A percentile compares a stretch with the other conserved stretches of the same genome.
phyloP scores from a whole-genome alignment of 257 asterid species.

The Petunia axillaris region DNA sequence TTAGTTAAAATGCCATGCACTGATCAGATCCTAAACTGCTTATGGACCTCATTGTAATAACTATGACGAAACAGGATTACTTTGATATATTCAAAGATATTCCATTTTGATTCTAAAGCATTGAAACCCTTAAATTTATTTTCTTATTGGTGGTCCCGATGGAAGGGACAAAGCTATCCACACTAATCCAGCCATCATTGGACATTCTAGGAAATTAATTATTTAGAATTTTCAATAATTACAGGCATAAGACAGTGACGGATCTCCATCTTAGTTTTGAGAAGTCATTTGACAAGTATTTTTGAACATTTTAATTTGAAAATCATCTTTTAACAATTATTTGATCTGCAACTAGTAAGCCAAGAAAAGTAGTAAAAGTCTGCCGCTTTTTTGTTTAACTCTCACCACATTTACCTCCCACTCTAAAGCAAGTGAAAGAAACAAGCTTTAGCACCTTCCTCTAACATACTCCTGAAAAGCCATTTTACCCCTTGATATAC shows the following conservation, averaged over 20 bases:
- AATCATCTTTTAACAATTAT: neutral
- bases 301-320: neutral
- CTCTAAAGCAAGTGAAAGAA: neutral
- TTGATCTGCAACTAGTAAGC: neutral
- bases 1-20: constrained; percentile 1
- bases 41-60: neutral
- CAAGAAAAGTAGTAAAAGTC: neutral
- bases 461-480: neutral
- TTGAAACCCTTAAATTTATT: neutral
- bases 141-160: neutral
- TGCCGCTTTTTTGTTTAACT: neutral
- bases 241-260: neutral
- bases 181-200: neutral
- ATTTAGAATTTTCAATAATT: neutral
- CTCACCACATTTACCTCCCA: neutral
- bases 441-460: constrained; percentile 7
- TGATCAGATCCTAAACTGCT: neutral
- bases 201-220: neutral
- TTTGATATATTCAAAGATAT: neutral
- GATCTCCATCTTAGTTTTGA: too few species aligned
- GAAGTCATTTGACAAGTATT: neutral
- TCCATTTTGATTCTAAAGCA: neutral
- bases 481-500: neutral
- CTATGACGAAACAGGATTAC: neutral
- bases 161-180: neutral